phyloP scores from a whole-genome alignment of 495 filamentous ascomycete genomes.

The Aspergillus leporis region DNA sequence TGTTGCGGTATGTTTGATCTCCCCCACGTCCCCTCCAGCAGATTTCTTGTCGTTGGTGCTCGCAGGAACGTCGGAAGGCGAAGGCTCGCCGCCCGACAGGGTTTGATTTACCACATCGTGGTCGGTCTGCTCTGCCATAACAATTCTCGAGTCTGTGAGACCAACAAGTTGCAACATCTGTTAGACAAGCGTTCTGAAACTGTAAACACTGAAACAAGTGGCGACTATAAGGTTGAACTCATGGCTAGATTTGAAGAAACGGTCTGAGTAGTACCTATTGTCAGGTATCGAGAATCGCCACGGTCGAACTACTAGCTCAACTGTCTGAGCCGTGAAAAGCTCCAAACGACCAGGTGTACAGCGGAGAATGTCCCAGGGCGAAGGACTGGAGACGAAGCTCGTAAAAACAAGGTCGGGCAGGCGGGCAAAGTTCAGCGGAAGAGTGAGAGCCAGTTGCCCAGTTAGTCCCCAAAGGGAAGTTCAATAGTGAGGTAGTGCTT shows the following conservation, averaged over 20 bases:
- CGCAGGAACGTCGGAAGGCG: conserved; percentile 73
- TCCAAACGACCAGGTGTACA: conserved; percentile 34
- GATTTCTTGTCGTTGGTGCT: conserved; percentile 54
- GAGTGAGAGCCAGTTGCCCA: conserved; percentile 32
- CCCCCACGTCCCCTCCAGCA: conserved; percentile 59
- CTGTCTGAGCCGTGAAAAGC: conserved; percentile 44
- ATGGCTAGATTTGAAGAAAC: conserved; percentile 25
- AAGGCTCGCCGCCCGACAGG: conserved; percentile 71
- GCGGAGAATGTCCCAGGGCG: conserved; percentile 29
- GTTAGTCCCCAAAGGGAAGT: conserved; percentile 30
- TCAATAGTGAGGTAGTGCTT: conserved; percentile 24
- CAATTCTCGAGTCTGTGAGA: conserved; percentile 61
- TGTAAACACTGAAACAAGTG: conserved; percentile 23
- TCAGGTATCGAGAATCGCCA: conserved; percentile 54
- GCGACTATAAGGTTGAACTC: conserved; percentile 22
- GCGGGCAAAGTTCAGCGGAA: conserved; percentile 10
- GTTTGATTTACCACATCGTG: conserved; percentile 80
- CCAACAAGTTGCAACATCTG: conserved; percentile 32
- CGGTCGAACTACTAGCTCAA: conserved; percentile 42
- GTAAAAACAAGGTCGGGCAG: conserved; percentile 22
- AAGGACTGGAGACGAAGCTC: conserved; percentile 17
- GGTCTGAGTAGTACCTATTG: conserved; percentile 46
- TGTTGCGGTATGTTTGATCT: conserved; percentile 43
- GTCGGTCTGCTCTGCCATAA: conserved; percentile 78
- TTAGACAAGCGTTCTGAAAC: conserved; percentile 36